Evolutionary conservation across 176 grass and related monocot species (phyloP).

Genomic region (Alopecurus myosuroides): DNA sequence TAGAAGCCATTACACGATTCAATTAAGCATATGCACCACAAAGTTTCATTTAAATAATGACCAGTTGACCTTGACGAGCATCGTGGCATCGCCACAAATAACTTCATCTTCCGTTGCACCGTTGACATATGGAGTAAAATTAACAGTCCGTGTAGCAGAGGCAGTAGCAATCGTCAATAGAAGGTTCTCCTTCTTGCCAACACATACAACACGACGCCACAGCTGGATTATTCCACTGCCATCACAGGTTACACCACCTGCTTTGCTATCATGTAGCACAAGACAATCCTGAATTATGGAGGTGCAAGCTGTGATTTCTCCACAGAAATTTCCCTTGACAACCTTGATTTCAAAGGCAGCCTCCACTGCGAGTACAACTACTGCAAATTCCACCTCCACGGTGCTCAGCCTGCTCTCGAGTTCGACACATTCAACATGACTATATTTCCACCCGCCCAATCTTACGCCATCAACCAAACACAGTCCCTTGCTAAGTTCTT

Average conservation of each 20-base stretch:
- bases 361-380: not conserved
- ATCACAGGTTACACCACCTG: not conserved
- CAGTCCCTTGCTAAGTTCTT: not conserved
- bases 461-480: not conserved
- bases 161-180: not conserved
- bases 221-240: not conserved
- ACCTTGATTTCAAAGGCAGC: slow-evolving; percentile 13
- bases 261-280: not conserved
- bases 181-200: not conserved
- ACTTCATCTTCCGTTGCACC: not conserved
- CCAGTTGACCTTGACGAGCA: not conserved
- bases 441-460: not conserved
- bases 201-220: not conserved
- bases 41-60: not conserved
- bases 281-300: not conserved
- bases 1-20: not conserved
- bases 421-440: not conserved
- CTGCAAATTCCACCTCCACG: not conserved
- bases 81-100: not conserved
- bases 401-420: not conserved
- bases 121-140: not conserved
- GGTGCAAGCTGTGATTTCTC: not conserved
- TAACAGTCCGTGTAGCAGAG: not conserved
- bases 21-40: not conserved
- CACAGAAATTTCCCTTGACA: not conserved